Percentiles rank a stretch among this genome's conserved stretches.
These are phyloP conservation scores for Funneliformis mosseae DNA, from an alignment of 192 early-diverging fungal species.

Conservation along the genomic window DNA sequence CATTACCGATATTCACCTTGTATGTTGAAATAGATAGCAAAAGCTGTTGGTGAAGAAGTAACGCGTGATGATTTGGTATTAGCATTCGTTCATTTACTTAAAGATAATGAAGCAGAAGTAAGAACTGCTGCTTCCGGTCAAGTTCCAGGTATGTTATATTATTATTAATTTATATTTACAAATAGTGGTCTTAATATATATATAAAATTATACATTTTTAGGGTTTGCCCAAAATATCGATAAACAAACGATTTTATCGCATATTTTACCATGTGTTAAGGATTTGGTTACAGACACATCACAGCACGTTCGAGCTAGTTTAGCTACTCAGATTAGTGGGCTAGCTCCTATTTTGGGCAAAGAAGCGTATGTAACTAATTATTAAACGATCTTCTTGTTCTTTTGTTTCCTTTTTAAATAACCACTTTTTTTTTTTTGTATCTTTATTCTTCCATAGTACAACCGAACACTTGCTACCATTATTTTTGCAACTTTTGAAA, in stretches of 20 bases:
- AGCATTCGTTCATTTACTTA: conserved; percentile 85
- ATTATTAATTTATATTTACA: not conserved
- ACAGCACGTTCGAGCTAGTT: conserved; percentile 92
- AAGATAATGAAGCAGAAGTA: conserved; percentile 98
- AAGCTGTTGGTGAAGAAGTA: conserved; percentile 77
- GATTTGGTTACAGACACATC: conserved; percentile 95
- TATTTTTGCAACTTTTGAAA: conserved; percentile 96
- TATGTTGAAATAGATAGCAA: conserved; percentile 62
- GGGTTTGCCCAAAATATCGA: conserved; percentile 73
- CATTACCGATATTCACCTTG: not conserved
- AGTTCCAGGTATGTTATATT: conserved; percentile 64
- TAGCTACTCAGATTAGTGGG: conserved; percentile 96
- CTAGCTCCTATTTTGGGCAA: conserved; percentile 95
- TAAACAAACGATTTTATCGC: conserved; percentile 73
- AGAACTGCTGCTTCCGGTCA: conserved; percentile 93
- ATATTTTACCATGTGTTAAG: conserved; percentile 88
- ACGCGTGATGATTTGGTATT: conserved; percentile 84
- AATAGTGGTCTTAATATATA: not conserved
- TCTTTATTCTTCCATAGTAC: conserved; percentile 57
- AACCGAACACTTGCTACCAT: conserved; percentile 90
- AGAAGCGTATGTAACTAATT: conserved; percentile 64
- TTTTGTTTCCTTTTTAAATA: not conserved
- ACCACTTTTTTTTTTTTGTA: not conserved
- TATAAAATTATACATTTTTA: conserved; percentile 15
- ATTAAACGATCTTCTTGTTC: not conserved